phyloP scores from a whole-genome alignment of 164 flowering plant species.

The Euptelea pleiosperma region DNA sequence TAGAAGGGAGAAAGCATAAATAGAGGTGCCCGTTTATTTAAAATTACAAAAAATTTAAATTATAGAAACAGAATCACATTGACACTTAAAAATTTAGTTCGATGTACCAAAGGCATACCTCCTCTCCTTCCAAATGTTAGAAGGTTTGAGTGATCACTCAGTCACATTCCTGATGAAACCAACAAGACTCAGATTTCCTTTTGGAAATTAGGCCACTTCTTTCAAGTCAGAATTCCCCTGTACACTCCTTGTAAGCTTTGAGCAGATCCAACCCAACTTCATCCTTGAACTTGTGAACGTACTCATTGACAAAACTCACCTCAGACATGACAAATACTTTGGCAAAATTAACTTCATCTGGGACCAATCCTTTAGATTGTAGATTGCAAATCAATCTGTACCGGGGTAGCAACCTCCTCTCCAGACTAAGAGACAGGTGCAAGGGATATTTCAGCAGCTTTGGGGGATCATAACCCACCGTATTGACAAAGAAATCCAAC shows the following conservation, averaged over 20 bases:
- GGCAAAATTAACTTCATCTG: neutral
- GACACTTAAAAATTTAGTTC: neutral
- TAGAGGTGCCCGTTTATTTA: no score
- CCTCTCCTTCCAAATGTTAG: neutral
- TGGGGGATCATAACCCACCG: neutral
- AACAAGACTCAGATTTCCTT: neutral
- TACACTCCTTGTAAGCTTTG: neutral
- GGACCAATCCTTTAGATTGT: constrained; percentile 3
- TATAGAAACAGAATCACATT: neutral
- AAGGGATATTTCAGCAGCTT: neutral
- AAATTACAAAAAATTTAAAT: neutral
- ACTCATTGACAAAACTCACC: neutral
- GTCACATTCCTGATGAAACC: neutral
- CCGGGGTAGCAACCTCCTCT: constrained; percentile 3
- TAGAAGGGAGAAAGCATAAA: no score
- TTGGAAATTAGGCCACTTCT: neutral
- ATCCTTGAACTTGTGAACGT: constrained; percentile 6
- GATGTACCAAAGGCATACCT: neutral
- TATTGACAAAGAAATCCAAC: constrained; percentile 3
- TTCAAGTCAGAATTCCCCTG: neutral
- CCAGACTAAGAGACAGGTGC: neutral
- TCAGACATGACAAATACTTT: neutral
- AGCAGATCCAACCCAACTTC: constrained; percentile 3
- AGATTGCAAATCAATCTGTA: neutral
- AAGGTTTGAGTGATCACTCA: neutral